Evolutionary conservation across 2,329 filamentous ascomycete species (phyloP).

Genomic region (Balansia obtecta): DNA sequence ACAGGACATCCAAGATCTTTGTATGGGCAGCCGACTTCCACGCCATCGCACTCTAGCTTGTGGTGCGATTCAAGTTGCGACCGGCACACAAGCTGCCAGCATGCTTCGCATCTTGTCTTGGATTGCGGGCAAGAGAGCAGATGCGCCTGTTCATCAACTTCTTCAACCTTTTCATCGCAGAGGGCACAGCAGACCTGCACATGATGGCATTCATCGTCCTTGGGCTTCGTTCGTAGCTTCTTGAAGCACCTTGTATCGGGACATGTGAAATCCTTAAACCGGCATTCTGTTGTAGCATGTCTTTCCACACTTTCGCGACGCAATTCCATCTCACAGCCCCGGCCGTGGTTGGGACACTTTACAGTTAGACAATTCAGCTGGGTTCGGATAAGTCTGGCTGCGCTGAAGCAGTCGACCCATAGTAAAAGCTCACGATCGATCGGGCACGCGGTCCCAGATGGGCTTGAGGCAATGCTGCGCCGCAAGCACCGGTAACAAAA

Average conservation of each 20-base stretch:
- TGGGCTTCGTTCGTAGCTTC: constrained; percentile 37
- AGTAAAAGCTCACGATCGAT: constrained; percentile 39
- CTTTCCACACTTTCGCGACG: constrained; percentile 41
- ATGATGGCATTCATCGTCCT: constrained; percentile 42
- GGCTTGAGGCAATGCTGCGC: constrained; percentile 26
- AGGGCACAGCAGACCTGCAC: constrained; percentile 37
- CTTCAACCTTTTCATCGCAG: constrained; percentile 37
- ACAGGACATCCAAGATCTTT: constrained; percentile 24
- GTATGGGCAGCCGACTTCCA: constrained; percentile 35
- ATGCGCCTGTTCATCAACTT: constrained; percentile 26
- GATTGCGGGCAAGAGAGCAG: constrained; percentile 31
- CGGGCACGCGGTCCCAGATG: constrained; percentile 35
- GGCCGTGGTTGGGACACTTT: constrained; percentile 40
- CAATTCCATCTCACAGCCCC: constrained; percentile 38
- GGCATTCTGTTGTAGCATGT: constrained; percentile 45
- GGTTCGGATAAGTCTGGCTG: constrained; percentile 38
- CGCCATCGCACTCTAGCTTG: constrained; percentile 36
- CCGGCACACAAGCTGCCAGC: constrained; percentile 30
- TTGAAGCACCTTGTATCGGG: constrained; percentile 39
- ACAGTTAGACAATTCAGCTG: constrained; percentile 49
- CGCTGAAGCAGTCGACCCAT: constrained; percentile 28
- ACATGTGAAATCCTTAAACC: constrained; percentile 43
- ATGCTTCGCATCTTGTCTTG: constrained; percentile 36
- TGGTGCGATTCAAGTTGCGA: constrained; percentile 34
- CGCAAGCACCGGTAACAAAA: constrained; percentile 49